These are phyloP conservation scores for Pneumocystis canis DNA, from an alignment of 1,139 yeast species.

Conservation along the genomic window DNA sequence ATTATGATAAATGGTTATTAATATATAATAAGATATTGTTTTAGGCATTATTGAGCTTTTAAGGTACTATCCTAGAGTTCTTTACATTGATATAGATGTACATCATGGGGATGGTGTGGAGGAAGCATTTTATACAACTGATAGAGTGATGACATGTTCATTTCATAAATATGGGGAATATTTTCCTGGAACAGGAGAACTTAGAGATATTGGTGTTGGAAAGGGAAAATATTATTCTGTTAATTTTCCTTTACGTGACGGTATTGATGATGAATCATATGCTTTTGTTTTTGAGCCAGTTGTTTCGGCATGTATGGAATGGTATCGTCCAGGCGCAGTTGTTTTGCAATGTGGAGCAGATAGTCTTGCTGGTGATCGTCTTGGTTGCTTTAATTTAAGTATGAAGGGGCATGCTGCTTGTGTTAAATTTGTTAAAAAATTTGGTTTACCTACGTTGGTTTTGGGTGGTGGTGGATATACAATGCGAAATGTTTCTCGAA, in stretches of 20 bases:
- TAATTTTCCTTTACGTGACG: conserved; percentile 82
- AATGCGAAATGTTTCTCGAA: conserved; percentile 87
- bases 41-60: conserved; percentile 78
- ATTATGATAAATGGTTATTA: conserved; percentile 8
- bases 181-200: conserved; percentile 91
- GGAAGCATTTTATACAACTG: conserved; percentile 92
- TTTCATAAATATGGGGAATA: conserved; percentile 95
- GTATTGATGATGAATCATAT: conserved; percentile 80
- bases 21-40: conserved; percentile 43
- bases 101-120: conserved; percentile 99
- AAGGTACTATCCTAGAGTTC: conserved; percentile 86
- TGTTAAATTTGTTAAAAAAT: conserved; percentile 73
- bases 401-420: conserved; percentile 94
- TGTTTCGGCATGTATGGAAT: conserved; percentile 65
- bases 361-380: conserved; percentile 76
- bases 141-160: conserved; percentile 92
- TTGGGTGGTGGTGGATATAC: conserved; percentile 98
- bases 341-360: conserved; percentile 88
- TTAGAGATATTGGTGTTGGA: conserved; percentile 77
- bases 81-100: conserved; percentile 87
- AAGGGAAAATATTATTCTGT: conserved; percentile 78
- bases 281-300: conserved; percentile 80
- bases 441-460: conserved; percentile 78
- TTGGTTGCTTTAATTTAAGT: conserved; percentile 83
- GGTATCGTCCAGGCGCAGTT: conserved; percentile 88